A percentile compares a stretch with the other conserved stretches of the same genome.
Evolutionary conservation across 768 basidiomycete species (phyloP).

Genomic region (Termitomyces sp.): DNA sequence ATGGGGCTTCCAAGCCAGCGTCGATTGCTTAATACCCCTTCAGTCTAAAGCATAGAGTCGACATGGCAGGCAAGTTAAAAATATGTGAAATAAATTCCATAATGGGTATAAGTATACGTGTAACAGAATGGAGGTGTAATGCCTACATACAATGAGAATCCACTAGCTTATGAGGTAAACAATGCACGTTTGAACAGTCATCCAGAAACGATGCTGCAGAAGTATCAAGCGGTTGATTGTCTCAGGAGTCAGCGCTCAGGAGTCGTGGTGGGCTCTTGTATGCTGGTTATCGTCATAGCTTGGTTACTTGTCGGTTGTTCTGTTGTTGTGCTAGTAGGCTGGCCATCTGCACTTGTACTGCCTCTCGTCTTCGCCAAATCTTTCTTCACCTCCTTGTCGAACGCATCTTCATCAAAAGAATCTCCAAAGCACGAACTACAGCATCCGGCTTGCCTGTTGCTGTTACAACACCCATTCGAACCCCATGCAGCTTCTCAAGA

Average conservation of each 20-base stretch:
- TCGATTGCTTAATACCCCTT: conserved; percentile 26
- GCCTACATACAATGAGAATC: too few species aligned
- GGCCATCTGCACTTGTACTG: conserved; percentile 10
- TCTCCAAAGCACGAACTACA: conserved; percentile 41
- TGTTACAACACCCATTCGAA: conserved; percentile 27
- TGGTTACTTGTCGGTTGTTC: conserved; percentile 18
- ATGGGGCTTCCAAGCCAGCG: conserved; percentile 40
- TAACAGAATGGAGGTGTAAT: too few species aligned
- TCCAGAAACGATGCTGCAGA: too few species aligned
- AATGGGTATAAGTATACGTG: too few species aligned
- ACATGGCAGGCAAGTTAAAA: too few species aligned
- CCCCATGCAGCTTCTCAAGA: conserved; percentile 26
- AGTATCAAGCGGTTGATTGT: too few species aligned
- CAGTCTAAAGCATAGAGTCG: too few species aligned
- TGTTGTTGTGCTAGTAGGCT: conserved; percentile 16
- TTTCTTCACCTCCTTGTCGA: conserved; percentile 36
- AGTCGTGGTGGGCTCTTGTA: background rate
- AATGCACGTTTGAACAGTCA: too few species aligned
- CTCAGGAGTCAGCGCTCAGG: background rate
- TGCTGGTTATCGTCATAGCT: conserved; percentile 4
- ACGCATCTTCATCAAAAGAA: conserved; percentile 43
- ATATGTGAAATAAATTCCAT: too few species aligned
- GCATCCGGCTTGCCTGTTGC: conserved; percentile 33
- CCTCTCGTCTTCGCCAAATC: conserved; percentile 35
- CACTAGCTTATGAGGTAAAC: too few species aligned